These are phyloP conservation scores for Dendrocalamus sinicus DNA, from an alignment of 176 grass and related monocot genomes.

Conservation along the genomic window DNA sequence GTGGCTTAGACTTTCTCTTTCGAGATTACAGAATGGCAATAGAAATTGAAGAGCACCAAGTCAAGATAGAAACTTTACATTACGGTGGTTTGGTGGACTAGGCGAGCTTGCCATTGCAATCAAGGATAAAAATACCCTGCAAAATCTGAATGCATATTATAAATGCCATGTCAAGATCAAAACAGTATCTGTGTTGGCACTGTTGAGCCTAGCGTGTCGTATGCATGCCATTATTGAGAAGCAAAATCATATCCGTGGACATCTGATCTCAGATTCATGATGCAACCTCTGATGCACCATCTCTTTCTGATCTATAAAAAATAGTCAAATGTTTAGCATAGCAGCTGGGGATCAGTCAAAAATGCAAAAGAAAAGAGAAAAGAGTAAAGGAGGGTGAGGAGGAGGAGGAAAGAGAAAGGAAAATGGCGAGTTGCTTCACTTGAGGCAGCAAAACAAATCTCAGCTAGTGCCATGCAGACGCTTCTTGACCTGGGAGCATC, in stretches of 20 bases:
- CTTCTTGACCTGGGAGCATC: constrained; percentile 45
- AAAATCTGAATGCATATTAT: constrained; percentile 33
- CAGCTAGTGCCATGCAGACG: constrained; percentile 46
- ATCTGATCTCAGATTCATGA: constrained; percentile 38
- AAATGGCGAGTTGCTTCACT: constrained; percentile 35
- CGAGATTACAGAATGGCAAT: constrained; percentile 37
- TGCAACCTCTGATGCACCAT: constrained; percentile 12
- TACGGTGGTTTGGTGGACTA: constrained; percentile 14
- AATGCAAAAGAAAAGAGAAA: constrained; percentile 17
- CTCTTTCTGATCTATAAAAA: neutral
- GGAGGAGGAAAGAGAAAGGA: constrained; percentile 21
- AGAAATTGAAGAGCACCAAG: neutral
- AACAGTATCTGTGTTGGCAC: neutral
- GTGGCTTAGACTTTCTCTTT: constrained; percentile 35
- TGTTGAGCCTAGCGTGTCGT: constrained; percentile 9
- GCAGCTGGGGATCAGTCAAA: constrained; percentile 20
- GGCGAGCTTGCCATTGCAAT: neutral
- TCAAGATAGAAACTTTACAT: constrained; percentile 32
- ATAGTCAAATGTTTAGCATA: constrained; percentile 7
- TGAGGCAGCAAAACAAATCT: constrained; percentile 9
- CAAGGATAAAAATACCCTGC: neutral
- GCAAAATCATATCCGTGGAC: constrained; percentile 16
- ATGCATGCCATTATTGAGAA: constrained; percentile 29
- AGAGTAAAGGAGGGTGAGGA: constrained; percentile 17
- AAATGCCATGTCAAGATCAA: constrained; percentile 37